These are phyloP conservation scores for Phytophthora cryptogea DNA, from an alignment of 352 stramenopile species.

Conservation along the genomic window DNA sequence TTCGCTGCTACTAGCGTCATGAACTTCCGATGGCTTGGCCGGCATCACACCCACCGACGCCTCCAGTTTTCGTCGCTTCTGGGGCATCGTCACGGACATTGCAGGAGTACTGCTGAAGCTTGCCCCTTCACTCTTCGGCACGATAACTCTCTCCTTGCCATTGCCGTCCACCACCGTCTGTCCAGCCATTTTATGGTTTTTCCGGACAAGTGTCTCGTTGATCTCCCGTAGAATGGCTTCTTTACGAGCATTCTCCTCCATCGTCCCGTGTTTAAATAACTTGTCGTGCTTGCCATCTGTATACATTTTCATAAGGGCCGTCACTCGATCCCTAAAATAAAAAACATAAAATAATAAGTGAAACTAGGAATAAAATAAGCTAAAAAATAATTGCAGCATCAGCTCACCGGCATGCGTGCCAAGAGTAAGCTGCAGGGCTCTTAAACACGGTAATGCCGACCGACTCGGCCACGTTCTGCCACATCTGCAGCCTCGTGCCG, in stretches of 20 bases:
- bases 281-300: conserved; percentile 82
- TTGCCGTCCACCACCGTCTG: conserved; percentile 25
- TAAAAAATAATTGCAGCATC: no score
- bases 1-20: conserved; percentile 37
- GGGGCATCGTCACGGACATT: conserved; percentile 1
- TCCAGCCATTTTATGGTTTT: conserved; percentile 49
- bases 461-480: conserved; percentile 69
- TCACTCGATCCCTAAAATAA: conserved; percentile 63
- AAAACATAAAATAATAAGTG: conserved; percentile 14
- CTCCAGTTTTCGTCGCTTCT: conserved; percentile 40
- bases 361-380: conserved; percentile 3
- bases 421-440: conserved; percentile 75
- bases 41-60: conserved; percentile 1
- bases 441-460: conserved; percentile 67
- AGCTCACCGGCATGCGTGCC: conserved; percentile 81
- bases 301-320: conserved; percentile 79
- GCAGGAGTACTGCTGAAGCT: conserved; percentile 1
- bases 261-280: conserved; percentile 79
- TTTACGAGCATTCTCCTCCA: conserved; percentile 73
- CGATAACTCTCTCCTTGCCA: conserved; percentile 22
- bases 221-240: conserved; percentile 69
- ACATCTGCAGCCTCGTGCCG: conserved; percentile 83
- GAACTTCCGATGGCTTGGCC: conserved; percentile 3
- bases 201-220: conserved; percentile 49
- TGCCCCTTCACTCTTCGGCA: conserved; percentile 19